Conservation (phyloP, 345 rosid genomes). For the Balakata baccata region DNA sequence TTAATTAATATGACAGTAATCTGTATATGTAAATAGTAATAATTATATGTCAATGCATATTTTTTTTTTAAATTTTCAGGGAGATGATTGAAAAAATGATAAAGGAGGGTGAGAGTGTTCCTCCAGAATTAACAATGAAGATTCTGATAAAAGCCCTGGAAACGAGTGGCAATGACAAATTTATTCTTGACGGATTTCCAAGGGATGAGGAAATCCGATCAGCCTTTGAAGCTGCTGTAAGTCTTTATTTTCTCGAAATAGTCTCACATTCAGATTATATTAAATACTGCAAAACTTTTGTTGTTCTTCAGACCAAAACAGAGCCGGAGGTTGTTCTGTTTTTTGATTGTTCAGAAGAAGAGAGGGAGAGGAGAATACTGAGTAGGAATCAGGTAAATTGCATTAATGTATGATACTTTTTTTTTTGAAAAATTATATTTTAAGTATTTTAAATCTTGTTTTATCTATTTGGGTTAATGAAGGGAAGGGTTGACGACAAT, state of each 20-base stretch:
- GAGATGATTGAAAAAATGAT: constrained; percentile 10
- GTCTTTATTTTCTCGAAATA: background rate
- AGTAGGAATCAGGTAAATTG: constrained; percentile 18
- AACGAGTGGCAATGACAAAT: constrained; percentile 1
- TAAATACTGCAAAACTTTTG: background rate
- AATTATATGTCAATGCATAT: no score
- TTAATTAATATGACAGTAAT: background rate
- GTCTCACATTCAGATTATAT: no score
- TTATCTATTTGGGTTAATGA: background rate
- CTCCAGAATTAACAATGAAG: background rate
- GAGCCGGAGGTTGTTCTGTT: constrained; percentile 20
- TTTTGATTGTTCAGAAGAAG: constrained; percentile 24
- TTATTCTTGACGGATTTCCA: constrained; percentile 25
- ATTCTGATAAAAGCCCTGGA: background rate
- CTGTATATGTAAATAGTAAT: no score
- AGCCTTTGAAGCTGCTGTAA: constrained; percentile 21
- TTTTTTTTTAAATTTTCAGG: background rate
- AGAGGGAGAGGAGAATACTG: constrained; percentile 12
- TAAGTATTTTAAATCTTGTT: background rate
- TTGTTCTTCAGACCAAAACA: constrained; percentile 9
- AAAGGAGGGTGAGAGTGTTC: background rate
- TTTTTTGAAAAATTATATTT: background rate
- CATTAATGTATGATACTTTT: no score
- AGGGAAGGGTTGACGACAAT: constrained; percentile 28
- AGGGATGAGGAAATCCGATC: constrained; percentile 21